Conservation (phyloP, 495 filamentous ascomycete species). For the Penicillium cinerascens region DNA sequence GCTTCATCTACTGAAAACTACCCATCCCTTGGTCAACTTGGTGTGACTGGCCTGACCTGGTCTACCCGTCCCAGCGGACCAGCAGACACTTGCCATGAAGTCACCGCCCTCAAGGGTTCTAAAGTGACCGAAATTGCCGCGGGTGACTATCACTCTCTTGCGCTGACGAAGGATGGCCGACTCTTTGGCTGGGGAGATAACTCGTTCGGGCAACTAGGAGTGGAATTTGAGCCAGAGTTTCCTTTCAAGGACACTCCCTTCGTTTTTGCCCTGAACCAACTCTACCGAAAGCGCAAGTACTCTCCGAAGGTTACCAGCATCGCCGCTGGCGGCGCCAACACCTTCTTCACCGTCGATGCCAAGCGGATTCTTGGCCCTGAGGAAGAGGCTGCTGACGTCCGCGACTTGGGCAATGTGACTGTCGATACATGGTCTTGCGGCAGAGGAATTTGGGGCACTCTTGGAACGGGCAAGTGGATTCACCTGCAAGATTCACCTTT, state of each 20-base stretch:
- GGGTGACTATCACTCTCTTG: slow-evolving; percentile 85
- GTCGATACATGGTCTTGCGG: slow-evolving; percentile 86
- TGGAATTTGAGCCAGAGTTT: slow-evolving; percentile 58
- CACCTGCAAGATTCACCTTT: slow-evolving; percentile 75
- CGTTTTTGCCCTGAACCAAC: slow-evolving; percentile 59
- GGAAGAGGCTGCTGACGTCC: slow-evolving; percentile 37
- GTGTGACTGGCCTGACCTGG: slow-evolving; percentile 79
- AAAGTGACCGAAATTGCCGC: slow-evolving; percentile 69
- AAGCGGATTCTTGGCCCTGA: slow-evolving; percentile 48
- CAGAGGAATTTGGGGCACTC: slow-evolving; percentile 73
- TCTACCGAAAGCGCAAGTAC: slow-evolving; percentile 63
- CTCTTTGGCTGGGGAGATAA: slow-evolving; percentile 94
- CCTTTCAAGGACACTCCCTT: slow-evolving; percentile 66
- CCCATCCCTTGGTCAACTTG: slow-evolving; percentile 80
- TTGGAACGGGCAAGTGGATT: slow-evolving; percentile 88
- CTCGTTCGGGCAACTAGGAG: slow-evolving; percentile 78
- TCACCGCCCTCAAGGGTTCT: slow-evolving; percentile 59
- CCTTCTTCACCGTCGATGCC: slow-evolving; percentile 82
- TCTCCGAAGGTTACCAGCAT: slow-evolving; percentile 64
- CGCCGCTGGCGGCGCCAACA: slow-evolving; percentile 80
- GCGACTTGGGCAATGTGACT: slow-evolving; percentile 50
- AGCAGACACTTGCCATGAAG: slow-evolving; percentile 76
- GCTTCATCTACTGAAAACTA: slow-evolving; percentile 74
- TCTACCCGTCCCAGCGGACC: slow-evolving; percentile 69
- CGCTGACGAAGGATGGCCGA: slow-evolving; percentile 65